phyloP scores from a whole-genome alignment of 495 filamentous ascomycete genomes.

The Evansstolkia leycettana region DNA sequence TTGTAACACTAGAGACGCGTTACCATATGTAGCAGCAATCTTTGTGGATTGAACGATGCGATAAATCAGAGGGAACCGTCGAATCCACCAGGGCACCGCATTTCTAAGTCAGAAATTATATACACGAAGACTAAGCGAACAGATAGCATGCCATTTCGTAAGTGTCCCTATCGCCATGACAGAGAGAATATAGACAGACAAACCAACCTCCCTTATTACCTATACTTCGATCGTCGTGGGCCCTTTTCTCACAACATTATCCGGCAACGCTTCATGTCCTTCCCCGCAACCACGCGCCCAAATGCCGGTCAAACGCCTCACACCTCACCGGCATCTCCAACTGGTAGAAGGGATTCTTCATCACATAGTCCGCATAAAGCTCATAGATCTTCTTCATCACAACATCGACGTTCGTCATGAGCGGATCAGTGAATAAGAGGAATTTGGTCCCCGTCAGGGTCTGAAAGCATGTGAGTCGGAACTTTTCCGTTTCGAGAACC shows the following conservation, averaged over 20 bases:
- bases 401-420: slow-evolving; percentile 74
- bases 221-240: slow-evolving; percentile 3
- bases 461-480: slow-evolving; percentile 89
- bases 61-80: no score
- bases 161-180: no score
- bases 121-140: slow-evolving; percentile 3
- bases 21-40: no score
- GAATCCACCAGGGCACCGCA: no score
- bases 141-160: no score
- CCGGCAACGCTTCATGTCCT: no score
- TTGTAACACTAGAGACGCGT: slow-evolving; percentile 2
- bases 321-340: slow-evolving; percentile 94
- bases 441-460: slow-evolving; percentile 93
- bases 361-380: slow-evolving; percentile 91
- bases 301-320: slow-evolving; percentile 82
- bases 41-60: no score
- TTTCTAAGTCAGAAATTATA: neutral
- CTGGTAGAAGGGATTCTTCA: slow-evolving; percentile 99
- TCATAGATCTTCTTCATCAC: slow-evolving; percentile 81
- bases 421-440: slow-evolving; percentile 84
- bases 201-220: neutral
- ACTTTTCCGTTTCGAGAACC: slow-evolving; percentile 79
- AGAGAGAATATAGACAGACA: neutral
- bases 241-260: no score
- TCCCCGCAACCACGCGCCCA: slow-evolving; percentile 40